A percentile compares a stretch with the other conserved stretches of the same genome.
Conservation (phyloP, 371 early-diverging fungal species). For the Vairimorpha ceranae region DNA sequence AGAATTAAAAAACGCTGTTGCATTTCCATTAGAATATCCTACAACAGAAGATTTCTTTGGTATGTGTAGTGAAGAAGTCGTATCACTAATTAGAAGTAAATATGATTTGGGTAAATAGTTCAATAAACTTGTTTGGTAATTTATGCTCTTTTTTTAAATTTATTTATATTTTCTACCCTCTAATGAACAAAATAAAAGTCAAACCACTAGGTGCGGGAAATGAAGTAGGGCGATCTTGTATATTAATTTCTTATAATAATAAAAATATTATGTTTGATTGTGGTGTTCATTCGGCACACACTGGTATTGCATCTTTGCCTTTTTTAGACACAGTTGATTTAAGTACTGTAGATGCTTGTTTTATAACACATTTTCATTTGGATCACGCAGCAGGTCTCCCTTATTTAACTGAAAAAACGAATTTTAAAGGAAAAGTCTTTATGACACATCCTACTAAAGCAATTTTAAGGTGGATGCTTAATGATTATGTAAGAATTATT, state of each 20-base stretch:
- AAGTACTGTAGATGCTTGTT: slow-evolving; percentile 76
- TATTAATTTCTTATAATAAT: slow-evolving; percentile 83
- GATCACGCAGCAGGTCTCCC: slow-evolving; percentile 99
- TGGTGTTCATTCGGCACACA: slow-evolving; percentile 94
- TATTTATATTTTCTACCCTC: neutral
- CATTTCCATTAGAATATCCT: neutral
- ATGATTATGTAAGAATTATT: slow-evolving; percentile 75
- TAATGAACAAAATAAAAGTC: slow-evolving; percentile 63
- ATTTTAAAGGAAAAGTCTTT: slow-evolving; percentile 90
- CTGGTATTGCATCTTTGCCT: slow-evolving; percentile 86
- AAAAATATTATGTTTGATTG: slow-evolving; percentile 91
- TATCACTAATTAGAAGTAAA: neutral
- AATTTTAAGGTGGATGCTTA: slow-evolving; percentile 90
- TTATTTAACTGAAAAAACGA: slow-evolving; percentile 90
- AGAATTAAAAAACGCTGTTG: neutral
- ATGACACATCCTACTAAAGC: slow-evolving; percentile 99
- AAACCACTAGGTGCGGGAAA: slow-evolving; percentile 95
- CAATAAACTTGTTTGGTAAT: neutral
- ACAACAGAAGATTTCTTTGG: slow-evolving; percentile 12
- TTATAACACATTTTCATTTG: slow-evolving; percentile 82
- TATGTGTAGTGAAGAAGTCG: neutral
- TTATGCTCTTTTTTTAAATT: neutral
- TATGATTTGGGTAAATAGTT: slow-evolving; percentile 2
- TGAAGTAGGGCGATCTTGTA: slow-evolving; percentile 96
- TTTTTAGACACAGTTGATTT: slow-evolving; percentile 95